These are phyloP conservation scores for Ordospora colligata DNA, from an alignment of 371 early-diverging fungal genomes.

Conservation along the genomic window DNA sequence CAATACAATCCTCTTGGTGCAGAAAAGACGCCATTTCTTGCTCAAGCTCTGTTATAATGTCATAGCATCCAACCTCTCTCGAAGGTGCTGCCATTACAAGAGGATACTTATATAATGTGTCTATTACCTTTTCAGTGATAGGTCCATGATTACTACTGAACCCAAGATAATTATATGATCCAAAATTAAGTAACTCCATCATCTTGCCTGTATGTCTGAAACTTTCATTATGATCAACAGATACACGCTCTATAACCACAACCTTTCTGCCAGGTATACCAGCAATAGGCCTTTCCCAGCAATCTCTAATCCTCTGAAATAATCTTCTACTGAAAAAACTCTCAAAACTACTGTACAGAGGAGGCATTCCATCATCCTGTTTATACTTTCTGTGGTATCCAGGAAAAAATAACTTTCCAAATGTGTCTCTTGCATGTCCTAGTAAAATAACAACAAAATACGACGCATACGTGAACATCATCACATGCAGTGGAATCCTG, in stretches of 20 bases:
- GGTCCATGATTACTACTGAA: conserved; percentile 79
- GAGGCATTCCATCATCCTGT: conserved; percentile 70
- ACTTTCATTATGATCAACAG: conserved; percentile 71
- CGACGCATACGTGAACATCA: conserved; percentile 55
- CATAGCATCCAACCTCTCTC: conserved; percentile 63
- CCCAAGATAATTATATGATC: conserved; percentile 97
- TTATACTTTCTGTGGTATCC: conserved; percentile 38
- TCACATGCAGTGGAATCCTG: conserved; percentile 38
- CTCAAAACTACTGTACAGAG: conserved; percentile 78
- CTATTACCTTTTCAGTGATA: conserved; percentile 79
- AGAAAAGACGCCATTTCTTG: conserved; percentile 81
- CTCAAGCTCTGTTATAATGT: conserved; percentile 73
- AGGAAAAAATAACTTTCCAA: conserved; percentile 47
- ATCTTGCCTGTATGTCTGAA: conserved; percentile 74
- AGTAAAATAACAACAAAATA: conserved; percentile 52
- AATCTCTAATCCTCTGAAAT: conserved; percentile 84
- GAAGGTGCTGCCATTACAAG: conserved; percentile 63
- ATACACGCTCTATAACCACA: conserved; percentile 71
- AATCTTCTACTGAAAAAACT: conserved; percentile 87
- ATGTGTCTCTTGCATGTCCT: conserved; percentile 56
- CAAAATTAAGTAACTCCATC: conserved; percentile 77
- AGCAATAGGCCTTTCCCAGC: conserved; percentile 87
- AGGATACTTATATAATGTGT: conserved; percentile 61
- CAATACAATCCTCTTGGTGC: conserved; percentile 79
- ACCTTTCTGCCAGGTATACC: conserved; percentile 83